phyloP scores from a whole-genome alignment of 441 rosid genomes.

The Pelargonium cotyledonis region DNA sequence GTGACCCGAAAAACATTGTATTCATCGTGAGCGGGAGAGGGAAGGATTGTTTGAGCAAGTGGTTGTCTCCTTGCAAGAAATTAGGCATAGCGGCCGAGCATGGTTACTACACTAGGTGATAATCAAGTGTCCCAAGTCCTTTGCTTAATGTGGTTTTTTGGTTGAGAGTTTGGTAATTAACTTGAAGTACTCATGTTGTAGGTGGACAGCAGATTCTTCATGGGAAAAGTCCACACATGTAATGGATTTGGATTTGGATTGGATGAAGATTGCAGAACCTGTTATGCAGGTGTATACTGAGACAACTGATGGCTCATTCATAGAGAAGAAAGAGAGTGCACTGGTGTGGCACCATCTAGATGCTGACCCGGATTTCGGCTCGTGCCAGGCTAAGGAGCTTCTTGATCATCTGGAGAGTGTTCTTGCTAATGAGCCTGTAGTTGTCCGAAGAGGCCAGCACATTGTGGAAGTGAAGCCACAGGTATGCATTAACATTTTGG shows the following conservation, averaged over 20 bases:
- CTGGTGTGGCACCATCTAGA: constrained; percentile 20
- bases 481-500: neutral
- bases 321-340: constrained; percentile 19
- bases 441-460: constrained; percentile 12
- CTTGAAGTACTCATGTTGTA: neutral
- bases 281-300: constrained; percentile 16
- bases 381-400: constrained; percentile 20
- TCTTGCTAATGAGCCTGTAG: constrained; percentile 14
- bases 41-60: constrained; percentile 15
- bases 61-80: constrained; percentile 18
- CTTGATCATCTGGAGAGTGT: constrained; percentile 19
- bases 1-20: constrained; percentile 15
- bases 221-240: constrained; percentile 12
- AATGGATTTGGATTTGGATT: constrained; percentile 18
- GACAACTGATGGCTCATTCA: constrained; percentile 17
- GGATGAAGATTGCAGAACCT: constrained; percentile 18
- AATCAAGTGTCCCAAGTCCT: too few relatives aligned
- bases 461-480: constrained; percentile 8
- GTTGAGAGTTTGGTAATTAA: neutral
- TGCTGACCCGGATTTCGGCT: constrained; percentile 15
- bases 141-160: neutral
- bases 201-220: constrained; percentile 14
- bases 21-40: constrained; percentile 21
- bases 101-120: constrained; percentile 15
- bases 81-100: constrained; percentile 20